Conservation (phyloP, 345 rosid genomes). For the Iberis pinnata region DNA sequence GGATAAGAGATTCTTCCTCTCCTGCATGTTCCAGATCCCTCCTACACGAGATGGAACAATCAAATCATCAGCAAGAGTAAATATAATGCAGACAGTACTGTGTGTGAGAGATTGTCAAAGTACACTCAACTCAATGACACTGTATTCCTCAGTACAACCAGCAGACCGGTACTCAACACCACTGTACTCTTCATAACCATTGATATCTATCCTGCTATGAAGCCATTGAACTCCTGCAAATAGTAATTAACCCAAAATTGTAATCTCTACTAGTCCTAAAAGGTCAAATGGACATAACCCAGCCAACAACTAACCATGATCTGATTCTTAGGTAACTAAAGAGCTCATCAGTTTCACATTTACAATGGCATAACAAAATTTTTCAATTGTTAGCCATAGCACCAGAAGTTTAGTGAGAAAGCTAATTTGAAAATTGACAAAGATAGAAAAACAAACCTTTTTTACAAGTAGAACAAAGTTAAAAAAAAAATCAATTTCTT, state of each 20-base stretch:
- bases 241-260: slow-evolving; percentile 4
- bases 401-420: too few species aligned
- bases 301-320: too few species aligned
- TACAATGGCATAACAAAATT: too few species aligned
- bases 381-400: too few species aligned
- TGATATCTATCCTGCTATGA: slow-evolving; percentile 66
- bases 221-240: slow-evolving; percentile 82
- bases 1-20: slow-evolving; percentile 55
- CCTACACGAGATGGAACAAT: slow-evolving; percentile 37
- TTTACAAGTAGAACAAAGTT: too few species aligned
- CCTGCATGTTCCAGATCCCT: slow-evolving; percentile 68
- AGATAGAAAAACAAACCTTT: too few species aligned
- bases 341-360: too few species aligned
- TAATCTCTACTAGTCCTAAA: too few species aligned
- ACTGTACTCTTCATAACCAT: slow-evolving; percentile 86
- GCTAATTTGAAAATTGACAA: too few species aligned
- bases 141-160: slow-evolving; percentile 81
- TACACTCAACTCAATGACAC: slow-evolving; percentile 58
- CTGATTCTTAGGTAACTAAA: too few species aligned
- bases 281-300: too few species aligned
- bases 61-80: slow-evolving; percentile 4
- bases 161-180: slow-evolving; percentile 81
- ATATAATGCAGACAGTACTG: background rate
- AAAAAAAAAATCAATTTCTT: too few species aligned
- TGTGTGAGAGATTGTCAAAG: background rate